Evolutionary conservation across 495 filamentous ascomycete genomes (phyloP).

Genomic region (Neurospora sp.): DNA sequence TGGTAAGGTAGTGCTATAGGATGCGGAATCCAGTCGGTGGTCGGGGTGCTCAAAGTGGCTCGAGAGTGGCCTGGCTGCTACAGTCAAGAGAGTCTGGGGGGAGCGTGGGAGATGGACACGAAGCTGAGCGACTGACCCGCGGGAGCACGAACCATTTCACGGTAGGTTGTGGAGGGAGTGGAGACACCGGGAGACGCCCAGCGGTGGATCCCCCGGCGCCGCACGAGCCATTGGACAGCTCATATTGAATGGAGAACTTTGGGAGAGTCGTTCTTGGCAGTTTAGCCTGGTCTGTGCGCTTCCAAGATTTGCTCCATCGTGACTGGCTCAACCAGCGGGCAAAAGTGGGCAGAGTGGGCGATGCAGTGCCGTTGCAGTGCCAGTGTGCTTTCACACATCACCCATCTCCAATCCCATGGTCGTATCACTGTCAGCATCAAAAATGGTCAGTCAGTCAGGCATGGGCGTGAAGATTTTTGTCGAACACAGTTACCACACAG

Average conservation of each 20-base stretch:
- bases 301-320: not conserved
- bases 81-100: slow-evolving; percentile 5
- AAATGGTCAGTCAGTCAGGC: not conserved
- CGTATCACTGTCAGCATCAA: not conserved
- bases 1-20: not conserved
- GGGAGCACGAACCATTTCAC: not conserved
- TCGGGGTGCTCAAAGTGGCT: not conserved
- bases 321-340: not conserved
- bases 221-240: not conserved
- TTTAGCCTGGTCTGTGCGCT: not conserved
- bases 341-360: not conserved
- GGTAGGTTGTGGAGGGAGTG: slow-evolving; percentile 3
- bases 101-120: slow-evolving; percentile 15
- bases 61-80: not conserved
- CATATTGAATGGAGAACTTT: not conserved
- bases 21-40: not conserved
- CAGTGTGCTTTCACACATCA: not conserved
- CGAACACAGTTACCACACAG: not conserved
- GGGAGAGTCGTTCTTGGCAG: not conserved
- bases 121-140: slow-evolving; percentile 13
- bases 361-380: not conserved
- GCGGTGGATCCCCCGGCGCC: not conserved
- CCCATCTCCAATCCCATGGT: not conserved
- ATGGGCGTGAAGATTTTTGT: not conserved
- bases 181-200: not conserved